Evolutionary conservation across 352 stramenopile species (phyloP), one percentile per base, ranked within the genome.

Genomic region (Chrysophaeum taylorii): DNA sequence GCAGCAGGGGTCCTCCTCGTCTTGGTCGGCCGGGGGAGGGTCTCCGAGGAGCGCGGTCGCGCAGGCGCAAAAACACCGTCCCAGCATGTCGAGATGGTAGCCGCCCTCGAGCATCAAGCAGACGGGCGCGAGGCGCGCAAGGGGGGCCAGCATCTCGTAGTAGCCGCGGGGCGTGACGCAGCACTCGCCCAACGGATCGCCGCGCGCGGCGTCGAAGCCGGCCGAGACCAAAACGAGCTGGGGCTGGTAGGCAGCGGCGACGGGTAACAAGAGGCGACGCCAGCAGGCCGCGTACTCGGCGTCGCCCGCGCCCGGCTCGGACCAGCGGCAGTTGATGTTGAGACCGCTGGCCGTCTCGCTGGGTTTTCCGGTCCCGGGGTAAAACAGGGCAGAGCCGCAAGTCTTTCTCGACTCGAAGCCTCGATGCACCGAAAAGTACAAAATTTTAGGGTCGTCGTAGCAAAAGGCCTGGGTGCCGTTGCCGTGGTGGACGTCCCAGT

Each of bases 401-500:
- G n/a, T n/a, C n/a, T n/a, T n/a, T n/a, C n/a, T n/a, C n/a, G n/a
- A n/a, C n/a, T n/a, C n/a, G n/a, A n/a, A n/a, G n/a, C n/a, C n/a
- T n/a, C n/a, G n/a, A n/a, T n/a, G n/a, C n/a, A n/a, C n/a, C n/a
- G n/a, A n/a, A n/a, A n/a, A n/a, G n/a, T n/a, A n/a, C n/a, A n/a
- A n/a, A 4, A 62, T 23, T 25, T 62, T 31, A 9, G n/a, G 50
- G 50, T 62, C 50, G 2, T 37, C 50, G 50, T 4, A 5, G 50
- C 35, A 25, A 29, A 86, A 85, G 64, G 94, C 84, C 81, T 98
- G 87, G 9, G 91, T 96, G 52, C 93, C 93, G 78, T 97, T 98
- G 23, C 93, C 93, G 77, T 98, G 93, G 77, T 97, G 92, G 15
- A 94, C 89, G 81, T 97, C 91, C 70, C 90, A 81, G 80, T 98